Evolutionary conservation across 1,284 basidiomycete genomes (phyloP).

Genomic region (Porogramme epimiltina): DNA sequence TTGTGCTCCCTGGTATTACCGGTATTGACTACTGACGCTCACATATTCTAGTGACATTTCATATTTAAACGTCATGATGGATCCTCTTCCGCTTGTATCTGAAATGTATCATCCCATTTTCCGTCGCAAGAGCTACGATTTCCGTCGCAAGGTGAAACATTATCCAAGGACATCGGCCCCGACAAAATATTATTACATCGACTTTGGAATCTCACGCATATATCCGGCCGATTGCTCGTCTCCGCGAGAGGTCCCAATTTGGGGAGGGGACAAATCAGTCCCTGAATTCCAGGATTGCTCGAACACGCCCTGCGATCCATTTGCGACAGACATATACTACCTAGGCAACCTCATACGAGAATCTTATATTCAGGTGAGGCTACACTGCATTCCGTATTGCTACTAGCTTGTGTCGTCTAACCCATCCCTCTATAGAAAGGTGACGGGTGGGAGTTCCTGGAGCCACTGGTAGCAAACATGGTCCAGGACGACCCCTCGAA

Average conservation of each 20-base stretch:
- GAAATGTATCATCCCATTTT: constrained; percentile 27
- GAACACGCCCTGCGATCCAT: constrained; percentile 25
- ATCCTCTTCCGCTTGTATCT: constrained; percentile 29
- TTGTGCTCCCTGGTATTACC: not conserved
- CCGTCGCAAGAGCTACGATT: constrained; percentile 15
- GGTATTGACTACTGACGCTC: not conserved
- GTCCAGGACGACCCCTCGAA: constrained; percentile 27
- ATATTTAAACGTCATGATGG: constrained; percentile 38
- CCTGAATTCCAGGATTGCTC: constrained; percentile 10
- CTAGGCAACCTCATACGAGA: constrained; percentile 34
- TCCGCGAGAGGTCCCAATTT: constrained; percentile 11
- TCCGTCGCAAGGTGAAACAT: constrained; percentile 23
- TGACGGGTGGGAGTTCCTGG: constrained; percentile 32
- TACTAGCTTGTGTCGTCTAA: no score
- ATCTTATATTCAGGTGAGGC: constrained; percentile 21
- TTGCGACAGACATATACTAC: constrained; percentile 32
- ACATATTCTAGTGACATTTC: constrained; percentile 36
- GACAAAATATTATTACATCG: constrained; percentile 32
- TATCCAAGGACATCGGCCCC: constrained; percentile 29
- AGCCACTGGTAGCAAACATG: constrained; percentile 34
- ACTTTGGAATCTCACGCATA: constrained; percentile 38
- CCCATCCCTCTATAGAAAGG: constrained; percentile 4
- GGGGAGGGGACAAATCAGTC: constrained; percentile 9
- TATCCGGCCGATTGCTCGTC: constrained; percentile 1
- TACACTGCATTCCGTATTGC: not conserved